phyloP scores from a whole-genome alignment of 257 asterid genomes.

The Solanum pimpinellifolium region DNA sequence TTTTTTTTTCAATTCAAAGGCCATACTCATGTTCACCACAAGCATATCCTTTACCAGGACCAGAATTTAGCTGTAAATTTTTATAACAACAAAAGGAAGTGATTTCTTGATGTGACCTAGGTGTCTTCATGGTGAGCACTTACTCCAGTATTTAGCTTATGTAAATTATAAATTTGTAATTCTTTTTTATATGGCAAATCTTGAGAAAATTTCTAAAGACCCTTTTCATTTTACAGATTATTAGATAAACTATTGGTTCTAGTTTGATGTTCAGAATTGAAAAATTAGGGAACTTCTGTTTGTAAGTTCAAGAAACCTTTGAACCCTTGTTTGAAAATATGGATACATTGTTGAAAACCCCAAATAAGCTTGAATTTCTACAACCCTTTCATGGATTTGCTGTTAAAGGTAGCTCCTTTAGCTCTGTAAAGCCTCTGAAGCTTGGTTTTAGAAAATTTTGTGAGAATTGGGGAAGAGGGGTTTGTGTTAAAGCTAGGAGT shows the following conservation, averaged over 20 bases:
- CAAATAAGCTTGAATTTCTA: constrained; percentile 61
- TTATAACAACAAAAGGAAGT: neutral
- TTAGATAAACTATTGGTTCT: neutral
- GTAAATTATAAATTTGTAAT: neutral
- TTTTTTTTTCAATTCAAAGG: neutral
- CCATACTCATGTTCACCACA: neutral
- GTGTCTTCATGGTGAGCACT: neutral
- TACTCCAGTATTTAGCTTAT: neutral
- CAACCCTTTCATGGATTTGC: constrained; percentile 51
- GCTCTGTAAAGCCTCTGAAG: constrained; percentile 42
- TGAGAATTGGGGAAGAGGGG: constrained; percentile 14
- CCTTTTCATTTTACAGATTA: neutral
- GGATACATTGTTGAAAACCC: constrained; percentile 73
- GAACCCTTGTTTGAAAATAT: constrained; percentile 18
- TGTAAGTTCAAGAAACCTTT: constrained; percentile 6
- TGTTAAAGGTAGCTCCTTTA: constrained; percentile 37
- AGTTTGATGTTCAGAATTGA: neutral
- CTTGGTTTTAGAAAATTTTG: constrained; percentile 29
- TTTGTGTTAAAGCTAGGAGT: constrained; percentile 39
- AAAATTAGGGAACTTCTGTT: neutral
- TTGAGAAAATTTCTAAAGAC: neutral
- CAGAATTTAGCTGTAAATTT: neutral
- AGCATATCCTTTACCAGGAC: neutral
- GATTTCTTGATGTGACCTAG: neutral
- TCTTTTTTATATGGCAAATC: neutral